Evolutionary conservation across 129 eudicot species (phyloP).

Genomic region (Sambucus nigra): DNA sequence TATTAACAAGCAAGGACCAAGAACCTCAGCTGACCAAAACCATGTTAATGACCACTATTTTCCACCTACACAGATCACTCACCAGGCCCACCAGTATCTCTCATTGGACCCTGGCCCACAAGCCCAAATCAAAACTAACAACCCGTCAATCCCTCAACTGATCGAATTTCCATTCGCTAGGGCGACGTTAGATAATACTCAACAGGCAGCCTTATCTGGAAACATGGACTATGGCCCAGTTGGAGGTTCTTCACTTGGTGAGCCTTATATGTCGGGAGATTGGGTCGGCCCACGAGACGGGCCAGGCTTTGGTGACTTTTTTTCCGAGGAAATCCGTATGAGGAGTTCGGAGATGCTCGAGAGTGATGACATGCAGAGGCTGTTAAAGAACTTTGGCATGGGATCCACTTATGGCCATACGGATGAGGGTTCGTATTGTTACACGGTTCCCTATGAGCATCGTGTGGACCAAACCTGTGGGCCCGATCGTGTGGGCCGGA

Average conservation of each 20-base stretch:
- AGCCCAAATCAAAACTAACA: slow-evolving; percentile 4
- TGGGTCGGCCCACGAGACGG: slow-evolving; percentile 37
- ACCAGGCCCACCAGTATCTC: slow-evolving; percentile 5
- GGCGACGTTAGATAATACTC: slow-evolving; percentile 20
- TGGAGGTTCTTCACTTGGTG: slow-evolving; percentile 24
- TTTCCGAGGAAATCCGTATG: slow-evolving; percentile 43
- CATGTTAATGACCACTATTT: slow-evolving; percentile 8
- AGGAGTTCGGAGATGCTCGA: slow-evolving; percentile 60
- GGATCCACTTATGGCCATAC: slow-evolving; percentile 36
- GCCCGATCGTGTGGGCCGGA: slow-evolving; percentile 23
- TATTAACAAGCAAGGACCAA: slow-evolving; percentile 8
- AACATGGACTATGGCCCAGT: slow-evolving; percentile 24
- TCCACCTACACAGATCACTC: slow-evolving; percentile 9
- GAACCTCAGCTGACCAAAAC: slow-evolving; percentile 24
- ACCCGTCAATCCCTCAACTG: slow-evolving; percentile 16
- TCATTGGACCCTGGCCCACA: slow-evolving; percentile 10
- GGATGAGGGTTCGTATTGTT: slow-evolving; percentile 27
- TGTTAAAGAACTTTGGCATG: slow-evolving; percentile 30
- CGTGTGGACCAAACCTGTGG: slow-evolving; percentile 22
- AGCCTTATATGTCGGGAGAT: slow-evolving; percentile 21
- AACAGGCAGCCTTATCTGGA: slow-evolving; percentile 14
- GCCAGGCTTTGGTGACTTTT: slow-evolving; percentile 34
- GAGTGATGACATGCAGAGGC: slow-evolving; percentile 52
- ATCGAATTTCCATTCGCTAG: slow-evolving; percentile 46
- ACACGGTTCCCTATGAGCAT: slow-evolving; percentile 28